Evolutionary conservation across 345 rosid species (phyloP).

Genomic region (Nephelium lappaceum): DNA sequence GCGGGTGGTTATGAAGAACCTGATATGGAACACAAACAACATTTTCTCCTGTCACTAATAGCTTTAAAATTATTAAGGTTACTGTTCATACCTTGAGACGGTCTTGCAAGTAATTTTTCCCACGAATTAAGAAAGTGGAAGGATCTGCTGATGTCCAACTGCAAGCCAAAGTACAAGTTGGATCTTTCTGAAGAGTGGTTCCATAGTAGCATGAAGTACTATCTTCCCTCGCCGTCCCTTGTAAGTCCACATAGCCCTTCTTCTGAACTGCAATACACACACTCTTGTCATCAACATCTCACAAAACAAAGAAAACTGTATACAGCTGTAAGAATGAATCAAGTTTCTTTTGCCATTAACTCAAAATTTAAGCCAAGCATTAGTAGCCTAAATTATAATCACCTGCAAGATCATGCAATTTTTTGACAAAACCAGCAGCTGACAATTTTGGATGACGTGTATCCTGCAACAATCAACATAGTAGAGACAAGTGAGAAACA

Average conservation of each 20-base stretch:
- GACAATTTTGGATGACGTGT: constrained; percentile 63
- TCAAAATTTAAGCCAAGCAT: background rate
- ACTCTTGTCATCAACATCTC: constrained; percentile 19
- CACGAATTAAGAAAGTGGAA: constrained; percentile 83
- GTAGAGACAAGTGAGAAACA: constrained; percentile 17
- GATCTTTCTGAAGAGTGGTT: constrained; percentile 80
- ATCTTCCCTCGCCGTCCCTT: constrained; percentile 68
- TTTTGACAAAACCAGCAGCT: constrained; percentile 82
- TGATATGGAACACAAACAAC: background rate
- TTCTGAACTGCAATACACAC: constrained; percentile 66
- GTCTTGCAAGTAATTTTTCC: constrained; percentile 77
- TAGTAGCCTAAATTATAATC: constrained; percentile 29
- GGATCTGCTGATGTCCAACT: constrained; percentile 88
- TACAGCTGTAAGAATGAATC: background rate
- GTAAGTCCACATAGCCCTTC: constrained; percentile 88
- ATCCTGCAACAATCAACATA: constrained; percentile 52
- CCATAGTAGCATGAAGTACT: constrained; percentile 63
- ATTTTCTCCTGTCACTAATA: background rate
- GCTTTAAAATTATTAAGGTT: constrained; percentile 12
- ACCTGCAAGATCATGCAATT: constrained; percentile 94
- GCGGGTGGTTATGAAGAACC: background rate
- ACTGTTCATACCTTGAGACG: constrained; percentile 64
- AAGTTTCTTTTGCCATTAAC: constrained; percentile 10
- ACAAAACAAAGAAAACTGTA: background rate
- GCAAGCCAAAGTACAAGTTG: constrained; percentile 57